A percentile compares a stretch with the other conserved stretches of the same genome.
These are phyloP conservation scores for Zasmidium cellare DNA, from an alignment of 2,329 filamentous ascomycete genomes.

Conservation along the genomic window DNA sequence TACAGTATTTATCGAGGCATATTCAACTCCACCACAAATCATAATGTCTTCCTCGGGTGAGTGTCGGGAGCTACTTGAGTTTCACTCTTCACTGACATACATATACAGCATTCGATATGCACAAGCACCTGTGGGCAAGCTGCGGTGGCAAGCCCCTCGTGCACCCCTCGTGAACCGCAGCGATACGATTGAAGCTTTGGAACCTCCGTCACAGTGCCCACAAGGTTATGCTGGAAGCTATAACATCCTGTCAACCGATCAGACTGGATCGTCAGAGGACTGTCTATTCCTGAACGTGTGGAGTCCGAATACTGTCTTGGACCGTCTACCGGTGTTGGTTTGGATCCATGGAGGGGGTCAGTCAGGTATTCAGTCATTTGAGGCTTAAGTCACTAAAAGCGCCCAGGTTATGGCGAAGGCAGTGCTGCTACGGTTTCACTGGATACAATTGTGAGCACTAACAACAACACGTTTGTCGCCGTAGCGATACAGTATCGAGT, in stretches of 20 bases:
- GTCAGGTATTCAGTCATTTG: not conserved
- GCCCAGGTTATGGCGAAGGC: conserved; percentile 38
- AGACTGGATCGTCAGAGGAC: conserved; percentile 32
- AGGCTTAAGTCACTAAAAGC: not conserved
- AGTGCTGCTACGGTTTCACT: conserved; percentile 37
- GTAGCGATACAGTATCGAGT: conserved; percentile 52
- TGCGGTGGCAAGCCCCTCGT: conserved; percentile 31
- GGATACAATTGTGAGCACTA: conserved; percentile 47
- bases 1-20: conserved; percentile 27
- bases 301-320: conserved; percentile 35
- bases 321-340: conserved; percentile 39
- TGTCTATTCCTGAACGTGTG: conserved; percentile 37
- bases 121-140: conserved; percentile 21
- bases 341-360: conserved; percentile 40
- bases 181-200: conserved; percentile 18
- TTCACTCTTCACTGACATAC: too few relatives aligned
- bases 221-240: conserved; percentile 14
- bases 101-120: conserved; percentile 29
- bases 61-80: not conserved
- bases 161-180: conserved; percentile 26
- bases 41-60: conserved; percentile 26
- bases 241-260: conserved; percentile 1
- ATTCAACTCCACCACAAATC: conserved; percentile 14
- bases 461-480: conserved; percentile 49
- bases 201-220: conserved; percentile 23